Evolutionary conservation across 2,329 filamentous ascomycete species (phyloP).

Genomic region (Claviceps sp.): DNA sequence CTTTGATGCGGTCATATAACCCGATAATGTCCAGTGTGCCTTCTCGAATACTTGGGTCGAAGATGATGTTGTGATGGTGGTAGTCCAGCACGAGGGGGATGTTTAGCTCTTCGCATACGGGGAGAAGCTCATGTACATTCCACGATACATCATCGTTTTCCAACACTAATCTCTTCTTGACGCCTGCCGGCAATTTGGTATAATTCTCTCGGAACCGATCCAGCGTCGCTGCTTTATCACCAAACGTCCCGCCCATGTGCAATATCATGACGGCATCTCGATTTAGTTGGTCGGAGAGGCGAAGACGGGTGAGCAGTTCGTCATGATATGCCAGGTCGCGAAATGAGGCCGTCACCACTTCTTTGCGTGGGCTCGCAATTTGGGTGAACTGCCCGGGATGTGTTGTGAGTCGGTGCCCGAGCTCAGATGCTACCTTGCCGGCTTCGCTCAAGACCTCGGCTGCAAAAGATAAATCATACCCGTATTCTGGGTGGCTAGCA

Average conservation of each 20-base stretch:
- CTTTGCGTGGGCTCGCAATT: constrained; percentile 65
- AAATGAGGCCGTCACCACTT: constrained; percentile 64
- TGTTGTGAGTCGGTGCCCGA: constrained; percentile 76
- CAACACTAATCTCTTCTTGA: constrained; percentile 73
- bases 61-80: constrained; percentile 92
- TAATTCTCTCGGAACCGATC: constrained; percentile 71
- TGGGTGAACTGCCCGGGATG: constrained; percentile 93
- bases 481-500: constrained; percentile 75
- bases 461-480: constrained; percentile 77
- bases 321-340: constrained; percentile 81
- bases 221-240: constrained; percentile 69
- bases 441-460: constrained; percentile 62
- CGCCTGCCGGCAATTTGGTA: constrained; percentile 44
- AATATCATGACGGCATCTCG: constrained; percentile 88
- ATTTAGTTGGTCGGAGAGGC: constrained; percentile 63
- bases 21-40: constrained; percentile 69
- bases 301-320: constrained; percentile 67
- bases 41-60: constrained; percentile 62
- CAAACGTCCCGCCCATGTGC: constrained; percentile 84
- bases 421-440: constrained; percentile 60
- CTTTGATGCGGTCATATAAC: constrained; percentile 62
- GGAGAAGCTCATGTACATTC: constrained; percentile 83
- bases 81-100: constrained; percentile 88
- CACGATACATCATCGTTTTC: constrained; percentile 93
- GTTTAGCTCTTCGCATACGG: constrained; percentile 83